Evolutionary conservation across 345 rosid species (phyloP).

Genomic region (Citrus unshiu): DNA sequence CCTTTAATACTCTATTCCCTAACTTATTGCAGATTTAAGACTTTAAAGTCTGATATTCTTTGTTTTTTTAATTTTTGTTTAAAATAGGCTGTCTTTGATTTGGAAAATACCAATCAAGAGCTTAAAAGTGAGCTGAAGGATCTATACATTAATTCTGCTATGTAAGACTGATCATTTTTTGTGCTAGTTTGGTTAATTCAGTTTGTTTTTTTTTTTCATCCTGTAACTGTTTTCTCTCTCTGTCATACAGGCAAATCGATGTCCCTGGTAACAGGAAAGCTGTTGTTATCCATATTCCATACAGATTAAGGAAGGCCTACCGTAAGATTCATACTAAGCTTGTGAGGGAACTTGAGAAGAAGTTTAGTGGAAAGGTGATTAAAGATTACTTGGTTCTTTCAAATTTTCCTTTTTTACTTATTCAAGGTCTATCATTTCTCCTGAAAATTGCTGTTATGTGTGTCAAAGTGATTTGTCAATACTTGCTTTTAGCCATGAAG

Average conservation of each 20-base stretch:
- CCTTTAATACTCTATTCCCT: neutral
- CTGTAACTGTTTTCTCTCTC: neutral
- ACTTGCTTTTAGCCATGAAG: neutral
- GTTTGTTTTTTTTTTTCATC: neutral
- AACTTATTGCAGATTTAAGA: neutral
- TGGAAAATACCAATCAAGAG: conserved; percentile 76
- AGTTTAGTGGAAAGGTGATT: conserved; percentile 78
- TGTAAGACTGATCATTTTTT: conserved; percentile 37
- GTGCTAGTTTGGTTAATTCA: neutral
- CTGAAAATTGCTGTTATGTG: neutral
- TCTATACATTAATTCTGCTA: conserved; percentile 68
- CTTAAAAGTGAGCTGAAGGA: conserved; percentile 87
- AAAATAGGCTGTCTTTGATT: conserved; percentile 67
- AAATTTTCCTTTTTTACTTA: neutral
- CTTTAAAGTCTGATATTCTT: neutral
- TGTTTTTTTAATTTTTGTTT: neutral
- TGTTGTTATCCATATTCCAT: conserved; percentile 72
- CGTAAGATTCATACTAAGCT: conserved; percentile 77
- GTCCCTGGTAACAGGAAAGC: conserved; percentile 74
- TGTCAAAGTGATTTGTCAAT: neutral
- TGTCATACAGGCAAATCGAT: conserved; percentile 63
- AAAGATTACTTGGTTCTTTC: neutral
- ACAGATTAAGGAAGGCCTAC: conserved; percentile 75
- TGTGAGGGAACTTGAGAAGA: conserved; percentile 88
- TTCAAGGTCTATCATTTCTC: too few relatives aligned